Evolutionary conservation across 139 green algal genomes (phyloP).

Genomic region (Chlorella sp.): DNA sequence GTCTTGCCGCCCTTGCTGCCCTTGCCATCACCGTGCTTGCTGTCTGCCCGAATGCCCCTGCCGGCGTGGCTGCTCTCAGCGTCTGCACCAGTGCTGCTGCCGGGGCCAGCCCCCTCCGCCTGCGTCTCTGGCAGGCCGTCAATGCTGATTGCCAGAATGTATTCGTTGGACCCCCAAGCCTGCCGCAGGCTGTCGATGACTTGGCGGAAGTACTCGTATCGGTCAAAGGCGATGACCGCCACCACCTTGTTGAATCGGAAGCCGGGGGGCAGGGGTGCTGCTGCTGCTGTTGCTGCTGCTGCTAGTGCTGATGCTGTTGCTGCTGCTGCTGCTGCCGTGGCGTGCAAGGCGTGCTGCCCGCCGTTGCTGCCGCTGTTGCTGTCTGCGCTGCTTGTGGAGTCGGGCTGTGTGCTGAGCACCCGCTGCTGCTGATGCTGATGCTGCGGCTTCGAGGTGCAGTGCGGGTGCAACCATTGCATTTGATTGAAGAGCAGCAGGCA

Average conservation of each 20-base stretch:
- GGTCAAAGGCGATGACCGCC: slow-evolving; percentile 20
- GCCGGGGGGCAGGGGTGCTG: neutral
- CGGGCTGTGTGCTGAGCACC: neutral
- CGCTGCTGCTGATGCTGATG: neutral
- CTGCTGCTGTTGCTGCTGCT: neutral
- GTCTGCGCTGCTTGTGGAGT: neutral
- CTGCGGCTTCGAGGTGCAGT: neutral
- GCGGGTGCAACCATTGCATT: neutral
- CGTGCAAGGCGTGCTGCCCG: neutral
- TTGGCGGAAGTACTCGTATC: slow-evolving; percentile 22
- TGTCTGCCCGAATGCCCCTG: neutral
- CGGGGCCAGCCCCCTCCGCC: neutral
- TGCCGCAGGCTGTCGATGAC: slow-evolving; percentile 3
- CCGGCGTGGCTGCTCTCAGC: neutral
- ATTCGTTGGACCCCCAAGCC: slow-evolving; percentile 17
- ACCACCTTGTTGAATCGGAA: slow-evolving; percentile 23
- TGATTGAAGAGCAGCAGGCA: neutral
- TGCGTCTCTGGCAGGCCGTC: neutral
- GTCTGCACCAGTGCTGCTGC: neutral
- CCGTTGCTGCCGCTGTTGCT: neutral
- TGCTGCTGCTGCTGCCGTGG: neutral
- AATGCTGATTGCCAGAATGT: slow-evolving; percentile 6
- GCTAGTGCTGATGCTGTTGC: neutral
- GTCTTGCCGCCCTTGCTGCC: neutral
- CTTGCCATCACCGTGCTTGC: neutral